Percentiles rank a stretch among this genome's conserved stretches.
Evolutionary conservation across 2,329 filamentous ascomycete genomes (phyloP).

Genomic region (Aschersonia sp.): DNA sequence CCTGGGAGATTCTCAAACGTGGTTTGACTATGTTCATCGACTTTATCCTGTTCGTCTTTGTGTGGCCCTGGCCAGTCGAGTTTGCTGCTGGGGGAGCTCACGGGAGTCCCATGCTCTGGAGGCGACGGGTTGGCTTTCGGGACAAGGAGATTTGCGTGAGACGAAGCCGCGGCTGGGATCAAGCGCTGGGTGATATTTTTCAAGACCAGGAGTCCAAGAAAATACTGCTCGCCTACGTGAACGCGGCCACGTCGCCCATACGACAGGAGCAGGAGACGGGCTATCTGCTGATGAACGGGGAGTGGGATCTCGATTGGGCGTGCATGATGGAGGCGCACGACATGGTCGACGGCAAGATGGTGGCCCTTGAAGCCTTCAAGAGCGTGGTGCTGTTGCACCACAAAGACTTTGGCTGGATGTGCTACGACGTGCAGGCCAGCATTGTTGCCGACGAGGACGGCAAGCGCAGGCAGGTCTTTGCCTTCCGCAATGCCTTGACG

Average conservation of each 20-base stretch:
- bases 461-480: slow-evolving; percentile 58
- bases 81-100: slow-evolving; percentile 49
- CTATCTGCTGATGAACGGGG: slow-evolving; percentile 69
- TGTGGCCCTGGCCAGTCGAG: slow-evolving; percentile 60
- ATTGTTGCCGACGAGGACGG: slow-evolving; percentile 42
- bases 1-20: slow-evolving; percentile 42
- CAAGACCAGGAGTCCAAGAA: slow-evolving; percentile 34
- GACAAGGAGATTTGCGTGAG: slow-evolving; percentile 70
- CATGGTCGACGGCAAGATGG: slow-evolving; percentile 49
- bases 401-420: slow-evolving; percentile 52
- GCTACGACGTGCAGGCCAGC: slow-evolving; percentile 43
- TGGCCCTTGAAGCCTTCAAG: slow-evolving; percentile 52
- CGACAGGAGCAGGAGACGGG: slow-evolving; percentile 67
- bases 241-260: slow-evolving; percentile 53
- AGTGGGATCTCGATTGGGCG: slow-evolving; percentile 81
- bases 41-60: slow-evolving; percentile 50
- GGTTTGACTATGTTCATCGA: slow-evolving; percentile 58
- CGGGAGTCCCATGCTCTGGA: slow-evolving; percentile 57
- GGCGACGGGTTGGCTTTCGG: slow-evolving; percentile 61
- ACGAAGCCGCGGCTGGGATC: slow-evolving; percentile 60
- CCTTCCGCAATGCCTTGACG: slow-evolving; percentile 63
- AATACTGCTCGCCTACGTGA: slow-evolving; percentile 46
- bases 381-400: slow-evolving; percentile 57
- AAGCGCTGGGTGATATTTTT: slow-evolving; percentile 39
- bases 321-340: slow-evolving; percentile 62